Evolutionary conservation across 176 grass and related monocot species (phyloP).

Genomic region (Eleusine coracana): DNA sequence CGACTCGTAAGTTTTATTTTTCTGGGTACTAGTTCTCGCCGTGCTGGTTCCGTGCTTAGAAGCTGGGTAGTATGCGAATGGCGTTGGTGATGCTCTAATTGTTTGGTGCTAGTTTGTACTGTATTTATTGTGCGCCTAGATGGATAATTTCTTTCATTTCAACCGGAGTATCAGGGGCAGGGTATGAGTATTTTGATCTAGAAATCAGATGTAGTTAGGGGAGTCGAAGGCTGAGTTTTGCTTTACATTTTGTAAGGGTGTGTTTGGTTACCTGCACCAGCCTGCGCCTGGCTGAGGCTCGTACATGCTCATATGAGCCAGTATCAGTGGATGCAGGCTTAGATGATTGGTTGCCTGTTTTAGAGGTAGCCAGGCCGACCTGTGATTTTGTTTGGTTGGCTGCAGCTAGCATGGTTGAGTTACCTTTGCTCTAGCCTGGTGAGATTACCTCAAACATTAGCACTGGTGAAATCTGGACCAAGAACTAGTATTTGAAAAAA

Average conservation of each 20-base stretch:
- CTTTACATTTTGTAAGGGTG: not conserved
- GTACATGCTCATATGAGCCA: no score
- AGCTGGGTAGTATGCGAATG: not conserved
- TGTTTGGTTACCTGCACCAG: no score
- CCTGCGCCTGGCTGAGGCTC: no score
- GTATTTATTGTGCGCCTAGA: not conserved
- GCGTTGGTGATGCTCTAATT: not conserved
- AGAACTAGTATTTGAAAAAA: no score
- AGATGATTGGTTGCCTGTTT: no score
- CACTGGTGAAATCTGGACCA: no score
- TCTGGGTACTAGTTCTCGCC: not conserved
- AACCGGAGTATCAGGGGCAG: not conserved
- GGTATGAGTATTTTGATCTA: not conserved
- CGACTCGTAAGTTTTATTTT: constrained; percentile 38
- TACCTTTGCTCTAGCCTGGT: no score
- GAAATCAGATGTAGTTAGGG: not conserved
- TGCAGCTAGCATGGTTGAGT: no score
- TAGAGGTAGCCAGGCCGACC: no score
- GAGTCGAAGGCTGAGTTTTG: not conserved
- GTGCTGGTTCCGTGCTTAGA: not conserved
- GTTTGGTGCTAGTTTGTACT: not conserved
- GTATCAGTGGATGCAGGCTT: no score
- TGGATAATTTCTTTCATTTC: not conserved
- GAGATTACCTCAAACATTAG: no score
- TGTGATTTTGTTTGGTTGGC: no score